A percentile compares a stretch with the other conserved stretches of the same genome.
These are phyloP conservation scores for Mortierella antarctica DNA, from an alignment of 192 early-diverging fungal species.

Conservation along the genomic window DNA sequence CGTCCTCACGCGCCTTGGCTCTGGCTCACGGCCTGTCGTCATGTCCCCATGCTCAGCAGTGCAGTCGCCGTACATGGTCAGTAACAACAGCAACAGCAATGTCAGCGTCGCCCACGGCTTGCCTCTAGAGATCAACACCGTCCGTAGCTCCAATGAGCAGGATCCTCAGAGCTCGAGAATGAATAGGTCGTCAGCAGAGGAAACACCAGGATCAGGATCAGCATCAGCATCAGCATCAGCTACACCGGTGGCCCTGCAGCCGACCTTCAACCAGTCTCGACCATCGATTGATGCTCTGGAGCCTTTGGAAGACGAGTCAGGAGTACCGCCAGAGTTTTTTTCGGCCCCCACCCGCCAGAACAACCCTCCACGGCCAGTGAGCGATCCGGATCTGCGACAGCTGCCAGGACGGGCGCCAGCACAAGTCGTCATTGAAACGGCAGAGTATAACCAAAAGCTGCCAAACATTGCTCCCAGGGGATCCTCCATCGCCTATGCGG, in stretches of 20 bases:
- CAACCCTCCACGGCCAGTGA: slow-evolving; percentile 25
- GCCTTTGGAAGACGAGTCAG: slow-evolving; percentile 9
- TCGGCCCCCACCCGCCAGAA: slow-evolving; percentile 4
- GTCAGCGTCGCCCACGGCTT: slow-evolving; percentile 5
- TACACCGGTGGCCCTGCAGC: slow-evolving; percentile 38
- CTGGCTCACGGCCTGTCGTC: slow-evolving; percentile 32
- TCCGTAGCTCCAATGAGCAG: slow-evolving; percentile 34
- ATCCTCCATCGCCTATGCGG: slow-evolving; percentile 49
- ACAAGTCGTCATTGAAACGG: slow-evolving; percentile 34
- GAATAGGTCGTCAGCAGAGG: slow-evolving; percentile 23
- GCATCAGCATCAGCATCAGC: slow-evolving; percentile 25
- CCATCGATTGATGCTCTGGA: slow-evolving; percentile 39
- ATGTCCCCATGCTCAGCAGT: slow-evolving; percentile 18
- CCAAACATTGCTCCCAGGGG: slow-evolving; percentile 40
- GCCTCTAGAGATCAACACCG: slow-evolving; percentile 10
- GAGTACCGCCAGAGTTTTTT: neutral
- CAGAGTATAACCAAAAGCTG: slow-evolving; percentile 40
- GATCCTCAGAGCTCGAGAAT: slow-evolving; percentile 6
- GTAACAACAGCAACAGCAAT: slow-evolving; percentile 27
- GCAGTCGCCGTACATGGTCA: slow-evolving; percentile 9
- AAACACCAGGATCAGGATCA: slow-evolving; percentile 17
- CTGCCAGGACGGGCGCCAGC: slow-evolving; percentile 19
- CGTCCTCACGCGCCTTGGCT: slow-evolving; percentile 37
- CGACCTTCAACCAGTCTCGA: slow-evolving; percentile 12
- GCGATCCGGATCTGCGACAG: slow-evolving; percentile 34